These are phyloP conservation scores for Euphrasia arctica DNA, from an alignment of 305 asterid genomes.

Conservation along the genomic window DNA sequence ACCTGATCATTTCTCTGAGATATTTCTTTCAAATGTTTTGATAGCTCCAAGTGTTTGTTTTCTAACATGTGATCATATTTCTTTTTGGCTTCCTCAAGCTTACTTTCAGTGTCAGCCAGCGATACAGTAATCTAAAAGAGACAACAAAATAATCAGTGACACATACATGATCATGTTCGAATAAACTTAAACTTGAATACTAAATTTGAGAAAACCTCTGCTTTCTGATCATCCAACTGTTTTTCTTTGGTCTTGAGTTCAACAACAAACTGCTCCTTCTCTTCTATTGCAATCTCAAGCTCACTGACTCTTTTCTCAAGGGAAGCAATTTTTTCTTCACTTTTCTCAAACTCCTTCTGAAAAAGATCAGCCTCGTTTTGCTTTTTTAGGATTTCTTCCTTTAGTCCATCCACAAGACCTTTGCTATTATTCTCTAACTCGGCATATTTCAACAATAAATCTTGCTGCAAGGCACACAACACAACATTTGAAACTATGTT, in stretches of 20 bases:
- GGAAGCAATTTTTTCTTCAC: constrained; percentile 45
- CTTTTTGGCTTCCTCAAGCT: constrained; percentile 82
- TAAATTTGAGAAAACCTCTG: constrained; percentile 50
- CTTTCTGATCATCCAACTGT: constrained; percentile 63
- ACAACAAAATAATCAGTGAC: constrained; percentile 26
- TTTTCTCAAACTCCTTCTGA: constrained; percentile 53
- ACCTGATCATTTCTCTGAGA: constrained; percentile 97
- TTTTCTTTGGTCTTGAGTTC: constrained; percentile 61
- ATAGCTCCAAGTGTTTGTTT: constrained; percentile 81
- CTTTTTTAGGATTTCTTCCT: constrained; percentile 58
- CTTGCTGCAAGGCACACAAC: constrained; percentile 66
- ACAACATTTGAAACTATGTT: constrained; percentile 27
- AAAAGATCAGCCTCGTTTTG: constrained; percentile 57
- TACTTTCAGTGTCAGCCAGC: constrained; percentile 67
- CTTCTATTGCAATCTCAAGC: constrained; percentile 53
- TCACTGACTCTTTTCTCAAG: constrained; percentile 59
- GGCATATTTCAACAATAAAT: constrained; percentile 53
- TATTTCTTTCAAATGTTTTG: constrained; percentile 92
- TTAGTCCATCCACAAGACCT: constrained; percentile 51
- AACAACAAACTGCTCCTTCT: constrained; percentile 58
- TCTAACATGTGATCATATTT: constrained; percentile 83
- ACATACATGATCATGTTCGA: constrained; percentile 24
- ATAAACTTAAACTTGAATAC: constrained; percentile 15
- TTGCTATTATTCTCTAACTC: constrained; percentile 64
- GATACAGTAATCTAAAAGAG: constrained; percentile 59